Base-by-base conservation (phyloP, 2,329 filamentous ascomycete species). In the Pseudogymnoascus sp. region DNA sequence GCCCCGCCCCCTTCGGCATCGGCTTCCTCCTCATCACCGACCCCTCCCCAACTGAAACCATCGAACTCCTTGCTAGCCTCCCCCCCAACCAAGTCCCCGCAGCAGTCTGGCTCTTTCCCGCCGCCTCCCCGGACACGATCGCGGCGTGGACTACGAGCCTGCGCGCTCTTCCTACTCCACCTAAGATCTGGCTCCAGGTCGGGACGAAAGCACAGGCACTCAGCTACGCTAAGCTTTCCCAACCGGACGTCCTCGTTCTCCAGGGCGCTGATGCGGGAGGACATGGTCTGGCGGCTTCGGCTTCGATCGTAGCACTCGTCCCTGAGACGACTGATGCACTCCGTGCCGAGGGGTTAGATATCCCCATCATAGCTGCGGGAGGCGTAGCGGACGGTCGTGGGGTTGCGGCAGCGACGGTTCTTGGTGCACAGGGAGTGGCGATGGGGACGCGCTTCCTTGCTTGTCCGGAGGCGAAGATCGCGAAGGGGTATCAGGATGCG, bases 381-480 rank as follows among this genome's bases (percentile, higher is more conserved):
- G 76, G 76, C 0, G 74, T 78, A 47, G 65, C 70, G 9, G 75
- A 77, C 65, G 72, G 71, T 2, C 66, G 75, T 62, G 74, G 74
- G 1, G 71, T 71, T 0, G 74, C 73, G 23, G 75, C 75, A n/a
- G 72, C 72, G 0, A 59, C 74, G 26, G 67, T 67, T 6, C 66
- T 77, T 5, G 76, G 76, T 4, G 75, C 76, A 11, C 66, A 65
- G 60, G 82, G 80, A 13, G 72, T 78, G 4, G 77, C 76, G 2
- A 71, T 84, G 69, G 82, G 82, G 1, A 84, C 82, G 13, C 70
- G 80, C 13, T 81, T 81, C 38, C 73, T 84, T 0, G 77, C 79
- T 1, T 68, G 74, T 1, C 71, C 72, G 0, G 82, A 84, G 69
- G 78, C 80, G 1, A 71, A 74, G 31, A 76, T 82, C 7, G 71